Percentiles rank a stretch among this genome's conserved stretches.
Evolutionary conservation across 176 grass and related monocot genomes (phyloP).

Genomic region (Miscanthus lutarioriparius): DNA sequence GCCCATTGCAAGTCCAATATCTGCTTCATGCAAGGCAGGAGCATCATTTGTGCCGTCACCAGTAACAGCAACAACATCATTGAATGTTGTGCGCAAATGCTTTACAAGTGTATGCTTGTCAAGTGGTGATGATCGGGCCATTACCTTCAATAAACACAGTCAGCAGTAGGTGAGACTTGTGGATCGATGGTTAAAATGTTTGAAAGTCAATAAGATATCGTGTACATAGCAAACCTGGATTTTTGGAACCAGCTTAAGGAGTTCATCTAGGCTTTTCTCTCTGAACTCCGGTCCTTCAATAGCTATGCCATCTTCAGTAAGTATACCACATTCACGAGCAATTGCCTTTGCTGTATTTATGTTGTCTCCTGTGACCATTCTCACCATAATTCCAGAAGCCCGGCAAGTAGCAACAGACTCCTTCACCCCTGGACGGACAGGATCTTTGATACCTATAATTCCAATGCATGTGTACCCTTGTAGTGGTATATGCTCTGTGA

Average conservation of each 20-base stretch:
- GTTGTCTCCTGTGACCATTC: slow-evolving; percentile 99
- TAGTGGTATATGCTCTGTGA: slow-evolving; percentile 55
- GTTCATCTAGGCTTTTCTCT: slow-evolving; percentile 71
- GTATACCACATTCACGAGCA: slow-evolving; percentile 94
- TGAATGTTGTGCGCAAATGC: slow-evolving; percentile 78
- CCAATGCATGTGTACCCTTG: slow-evolving; percentile 87
- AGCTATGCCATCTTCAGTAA: slow-evolving; percentile 81
- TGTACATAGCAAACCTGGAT: slow-evolving; percentile 64
- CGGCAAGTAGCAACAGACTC: slow-evolving; percentile 91
- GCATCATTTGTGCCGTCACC: slow-evolving; percentile 99
- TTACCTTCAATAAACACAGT: slow-evolving; percentile 67
- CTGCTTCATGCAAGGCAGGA: slow-evolving; percentile 95
- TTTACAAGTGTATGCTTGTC: slow-evolving; percentile 97
- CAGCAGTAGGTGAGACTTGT: slow-evolving; percentile 28
- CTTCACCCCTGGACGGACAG: slow-evolving; percentile 84
- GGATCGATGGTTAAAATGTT: background rate
- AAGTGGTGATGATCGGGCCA: slow-evolving; percentile 93
- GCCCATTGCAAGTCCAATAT: slow-evolving; percentile 99
- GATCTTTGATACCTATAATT: slow-evolving; percentile 97
- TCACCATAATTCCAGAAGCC: slow-evolving; percentile 85
- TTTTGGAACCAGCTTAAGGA: slow-evolving; percentile 74
- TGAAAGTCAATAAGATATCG: slow-evolving; percentile 18
- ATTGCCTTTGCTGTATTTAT: slow-evolving; percentile 95
- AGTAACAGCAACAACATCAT: slow-evolving; percentile 96
- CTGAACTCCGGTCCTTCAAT: slow-evolving; percentile 95